Base-by-base conservation (phyloP, 768 basidiomycete species). In the Psilocybe subaeruginosa region DNA sequence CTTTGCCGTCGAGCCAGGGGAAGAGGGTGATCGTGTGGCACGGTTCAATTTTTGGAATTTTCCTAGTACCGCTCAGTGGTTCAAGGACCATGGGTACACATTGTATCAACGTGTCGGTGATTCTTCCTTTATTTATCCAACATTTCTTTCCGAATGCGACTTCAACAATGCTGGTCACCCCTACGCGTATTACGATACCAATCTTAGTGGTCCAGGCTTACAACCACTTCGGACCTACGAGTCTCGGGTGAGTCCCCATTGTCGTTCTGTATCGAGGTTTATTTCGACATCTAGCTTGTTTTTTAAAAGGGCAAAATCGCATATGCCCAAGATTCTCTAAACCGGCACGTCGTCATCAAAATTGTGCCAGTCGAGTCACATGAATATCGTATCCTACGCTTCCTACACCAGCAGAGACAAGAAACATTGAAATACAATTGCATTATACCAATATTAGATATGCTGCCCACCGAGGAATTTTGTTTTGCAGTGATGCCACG, bases 401-500 rank as follows among this genome's bases (percentile, higher is more conserved):
- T 43, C 3, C 3, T 43, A 16, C 8, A 16, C 3, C 7, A 43
- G 1, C 41, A 43, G 14, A 43, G 7, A 1, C 11, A 0, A n/a
- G 41, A 43, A 12, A 43, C 2, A 0, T 12, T 43, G 7, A 43
- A 43, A n/a, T 0, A 43, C 1, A 43, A 43, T 8, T 14, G 41
- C 41, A 16, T 43, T 4, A 43, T 43, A 12, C 41, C 41, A 8
- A 8, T 43, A 6, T 4, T 35, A 35, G 33, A 75, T 16, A 43
- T 76, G 8, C 56, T 77, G 1, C 54, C 66, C 0, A 56, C 59
- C 30, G 62, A 66, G 14, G 69, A 62, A 4, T 64, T 64, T 31
- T 70, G 64, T 51, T 70, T 74, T 51, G 65, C 58, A 8, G 68
- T 76, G 17, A 75, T 72, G 72, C 75, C 75, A 2, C 69, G 65